Evolutionary conservation across 352 stramenopile genomes (phyloP), one percentile per base, ranked within the genome.

Genomic region (Saprolegnia parasitica): DNA sequence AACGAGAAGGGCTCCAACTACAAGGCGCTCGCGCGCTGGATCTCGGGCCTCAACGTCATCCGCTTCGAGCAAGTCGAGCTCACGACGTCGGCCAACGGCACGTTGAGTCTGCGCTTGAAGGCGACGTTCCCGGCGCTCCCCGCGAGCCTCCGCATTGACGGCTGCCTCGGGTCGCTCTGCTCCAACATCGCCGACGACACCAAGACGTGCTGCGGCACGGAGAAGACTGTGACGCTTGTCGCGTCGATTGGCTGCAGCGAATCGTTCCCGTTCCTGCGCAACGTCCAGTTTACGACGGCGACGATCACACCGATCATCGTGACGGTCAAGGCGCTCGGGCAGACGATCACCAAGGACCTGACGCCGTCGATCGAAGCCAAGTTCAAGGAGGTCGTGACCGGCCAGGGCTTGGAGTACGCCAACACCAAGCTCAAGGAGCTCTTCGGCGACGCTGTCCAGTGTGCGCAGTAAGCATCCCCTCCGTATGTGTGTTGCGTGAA

Each of bases 121-220:
- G 24, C 55, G 20, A 52, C 26, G 20, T 70, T 70, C 35, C n/a
- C 24, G 16, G 21, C 42, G 15, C 40, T 70, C 4, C 63, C 63
- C 18, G 20, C 55, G 21, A 70, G 63, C 21, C 35, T 70, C 29
- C 63, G 63, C 39, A 61, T 70, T 23, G 63, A 70, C 50, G 63
- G 42, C 4, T 70, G 63, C 47, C 50, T 70, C 35, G 63, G n/a
- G 16, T 26, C 29, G 9, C 23, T 42, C 18, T 70, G 63, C 46
- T 49, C 63, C 21, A 70, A 61, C n/a, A 61, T 70, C 50, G 54
- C 40, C 1, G 63, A 70, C 39, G 63, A 52, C 35, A 70, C 63
- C 20, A 58, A 52, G 45, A 52, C 63, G n/a, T 70, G 63, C 39
- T 70, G 63, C 40, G 63, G 63, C 39, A 52, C 26, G 11, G 42